These are phyloP conservation scores for Pythium aquatile DNA, from an alignment of 352 stramenopile species.

Conservation along the genomic window DNA sequence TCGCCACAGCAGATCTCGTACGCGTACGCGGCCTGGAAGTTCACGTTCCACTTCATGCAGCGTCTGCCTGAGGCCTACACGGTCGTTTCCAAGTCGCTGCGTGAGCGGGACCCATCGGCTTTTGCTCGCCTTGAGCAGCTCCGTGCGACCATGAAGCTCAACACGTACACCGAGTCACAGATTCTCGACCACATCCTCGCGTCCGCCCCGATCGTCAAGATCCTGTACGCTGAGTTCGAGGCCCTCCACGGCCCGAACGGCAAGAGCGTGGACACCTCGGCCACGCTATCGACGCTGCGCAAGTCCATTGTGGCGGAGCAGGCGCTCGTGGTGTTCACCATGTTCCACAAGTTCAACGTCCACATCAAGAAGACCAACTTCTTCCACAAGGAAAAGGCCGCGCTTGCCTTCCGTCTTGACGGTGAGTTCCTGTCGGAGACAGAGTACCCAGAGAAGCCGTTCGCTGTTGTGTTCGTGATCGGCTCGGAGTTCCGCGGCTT, in stretches of 20 bases:
- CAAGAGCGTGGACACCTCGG: slow-evolving; percentile 43
- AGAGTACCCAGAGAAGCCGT: slow-evolving; percentile 86
- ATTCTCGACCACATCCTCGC: slow-evolving; percentile 86
- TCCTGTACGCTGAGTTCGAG: slow-evolving; percentile 80
- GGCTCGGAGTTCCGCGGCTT: slow-evolving; percentile 97
- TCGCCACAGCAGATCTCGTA: slow-evolving; percentile 82
- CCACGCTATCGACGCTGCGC: slow-evolving; percentile 65
- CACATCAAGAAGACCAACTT: slow-evolving; percentile 86
- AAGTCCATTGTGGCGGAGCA: slow-evolving; percentile 77
- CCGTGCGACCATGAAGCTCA: slow-evolving; percentile 82
- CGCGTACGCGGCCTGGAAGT: slow-evolving; percentile 86
- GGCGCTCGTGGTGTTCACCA: slow-evolving; percentile 72
- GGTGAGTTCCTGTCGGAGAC: slow-evolving; percentile 72
- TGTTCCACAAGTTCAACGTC: slow-evolving; percentile 85
- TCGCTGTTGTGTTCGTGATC: slow-evolving; percentile 94
- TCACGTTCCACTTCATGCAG: slow-evolving; percentile 88
- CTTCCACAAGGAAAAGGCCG: slow-evolving; percentile 77
- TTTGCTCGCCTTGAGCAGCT: slow-evolving; percentile 78
- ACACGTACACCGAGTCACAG: slow-evolving; percentile 86
- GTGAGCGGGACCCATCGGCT: slow-evolving; percentile 68
- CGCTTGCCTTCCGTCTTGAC: slow-evolving; percentile 73
- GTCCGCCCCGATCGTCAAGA: slow-evolving; percentile 65
- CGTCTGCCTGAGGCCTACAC: slow-evolving; percentile 78
- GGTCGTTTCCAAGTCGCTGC: slow-evolving; percentile 75
- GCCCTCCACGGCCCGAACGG: slow-evolving; percentile 54